A percentile compares a stretch with the other conserved stretches of the same genome.
phyloP scores from a whole-genome alignment of 2,329 filamentous ascomycete species.

The Stachybotrys elegans region DNA sequence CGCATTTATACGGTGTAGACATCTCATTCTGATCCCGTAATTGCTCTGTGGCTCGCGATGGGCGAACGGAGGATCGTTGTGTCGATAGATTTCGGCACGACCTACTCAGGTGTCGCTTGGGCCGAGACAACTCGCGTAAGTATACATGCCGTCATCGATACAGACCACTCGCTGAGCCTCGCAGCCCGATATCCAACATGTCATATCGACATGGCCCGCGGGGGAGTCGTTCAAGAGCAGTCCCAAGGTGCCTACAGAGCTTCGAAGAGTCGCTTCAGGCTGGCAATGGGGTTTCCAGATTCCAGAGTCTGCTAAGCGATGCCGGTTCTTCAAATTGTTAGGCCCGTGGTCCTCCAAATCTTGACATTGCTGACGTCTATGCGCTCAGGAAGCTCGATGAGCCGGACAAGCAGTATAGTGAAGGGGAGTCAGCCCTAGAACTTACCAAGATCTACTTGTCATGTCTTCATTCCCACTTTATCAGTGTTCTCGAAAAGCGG shows the following conservation, averaged over 20 bases:
- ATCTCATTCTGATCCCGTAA: too few species aligned
- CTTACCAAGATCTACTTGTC: slow-evolving; percentile 38
- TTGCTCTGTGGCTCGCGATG: slow-evolving; percentile 19
- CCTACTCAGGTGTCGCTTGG: slow-evolving; percentile 51
- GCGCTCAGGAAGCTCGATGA: slow-evolving; percentile 31
- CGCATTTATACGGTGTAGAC: too few species aligned
- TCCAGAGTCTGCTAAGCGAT: slow-evolving; percentile 32
- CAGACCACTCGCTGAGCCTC: slow-evolving; percentile 17
- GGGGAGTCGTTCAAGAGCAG: slow-evolving; percentile 24
- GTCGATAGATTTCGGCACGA: slow-evolving; percentile 53
- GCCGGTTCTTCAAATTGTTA: slow-evolving; percentile 45
- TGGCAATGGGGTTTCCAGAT: slow-evolving; percentile 48
- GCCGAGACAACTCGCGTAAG: slow-evolving; percentile 35
- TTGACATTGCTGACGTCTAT: slow-evolving; percentile 7
- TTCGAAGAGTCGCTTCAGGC: slow-evolving; percentile 34
- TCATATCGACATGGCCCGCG: slow-evolving; percentile 41
- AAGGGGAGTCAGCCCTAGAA: slow-evolving; percentile 29
- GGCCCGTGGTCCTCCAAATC: slow-evolving; percentile 13
- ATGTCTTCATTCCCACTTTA: slow-evolving; percentile 43
- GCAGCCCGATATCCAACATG: slow-evolving; percentile 33
- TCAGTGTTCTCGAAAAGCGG: slow-evolving; percentile 35
- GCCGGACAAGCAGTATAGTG: slow-evolving; percentile 19
- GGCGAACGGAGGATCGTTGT: slow-evolving; percentile 39
- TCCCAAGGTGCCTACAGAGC: slow-evolving; percentile 44
- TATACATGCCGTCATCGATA: slow-evolving; percentile 5